Percentiles rank a stretch among this genome's conserved stretches.
Conservation (phyloP, 805 yeast genomes). For the Yamadazyma laniorum region DNA sequence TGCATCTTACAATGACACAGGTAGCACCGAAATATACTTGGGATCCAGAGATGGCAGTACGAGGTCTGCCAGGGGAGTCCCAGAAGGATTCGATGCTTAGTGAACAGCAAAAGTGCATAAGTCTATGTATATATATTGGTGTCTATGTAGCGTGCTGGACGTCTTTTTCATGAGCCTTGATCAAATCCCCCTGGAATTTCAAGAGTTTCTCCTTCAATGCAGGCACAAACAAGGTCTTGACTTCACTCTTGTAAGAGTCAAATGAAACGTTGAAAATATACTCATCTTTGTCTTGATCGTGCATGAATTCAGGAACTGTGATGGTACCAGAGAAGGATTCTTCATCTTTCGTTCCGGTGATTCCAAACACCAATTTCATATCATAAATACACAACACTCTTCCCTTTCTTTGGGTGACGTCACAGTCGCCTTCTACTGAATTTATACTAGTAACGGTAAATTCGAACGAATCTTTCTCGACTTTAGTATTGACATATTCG, state of each 20-base stretch:
- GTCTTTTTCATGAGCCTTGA: constrained; percentile 59
- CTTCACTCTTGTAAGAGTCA: constrained; percentile 36
- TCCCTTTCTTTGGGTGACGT: constrained; percentile 82
- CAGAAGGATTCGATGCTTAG: constrained; percentile 67
- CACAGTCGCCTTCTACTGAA: constrained; percentile 65
- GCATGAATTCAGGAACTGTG: constrained; percentile 65
- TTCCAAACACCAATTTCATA: constrained; percentile 50
- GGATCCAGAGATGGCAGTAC: constrained; percentile 52
- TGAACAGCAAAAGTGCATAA: no score
- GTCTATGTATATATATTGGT: constrained; percentile 4
- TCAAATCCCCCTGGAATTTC: constrained; percentile 62
- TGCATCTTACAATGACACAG: constrained; percentile 56
- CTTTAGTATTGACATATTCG: constrained; percentile 30
- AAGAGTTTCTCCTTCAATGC: constrained; percentile 45
- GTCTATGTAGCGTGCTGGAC: constrained; percentile 50
- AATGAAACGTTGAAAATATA: constrained; percentile 49
- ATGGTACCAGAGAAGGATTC: constrained; percentile 44
- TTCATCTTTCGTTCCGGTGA: constrained; percentile 40
- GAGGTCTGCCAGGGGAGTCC: constrained; percentile 81
- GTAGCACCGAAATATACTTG: constrained; percentile 40
- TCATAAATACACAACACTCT: constrained; percentile 76
- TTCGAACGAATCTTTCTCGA: constrained; percentile 23
- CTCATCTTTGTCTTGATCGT: constrained; percentile 71
- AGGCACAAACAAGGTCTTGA: constrained; percentile 54
- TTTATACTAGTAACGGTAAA: constrained; percentile 39